phyloP scores from a whole-genome alignment of 208 protist species.

The Trypanosoma cruzi region DNA sequence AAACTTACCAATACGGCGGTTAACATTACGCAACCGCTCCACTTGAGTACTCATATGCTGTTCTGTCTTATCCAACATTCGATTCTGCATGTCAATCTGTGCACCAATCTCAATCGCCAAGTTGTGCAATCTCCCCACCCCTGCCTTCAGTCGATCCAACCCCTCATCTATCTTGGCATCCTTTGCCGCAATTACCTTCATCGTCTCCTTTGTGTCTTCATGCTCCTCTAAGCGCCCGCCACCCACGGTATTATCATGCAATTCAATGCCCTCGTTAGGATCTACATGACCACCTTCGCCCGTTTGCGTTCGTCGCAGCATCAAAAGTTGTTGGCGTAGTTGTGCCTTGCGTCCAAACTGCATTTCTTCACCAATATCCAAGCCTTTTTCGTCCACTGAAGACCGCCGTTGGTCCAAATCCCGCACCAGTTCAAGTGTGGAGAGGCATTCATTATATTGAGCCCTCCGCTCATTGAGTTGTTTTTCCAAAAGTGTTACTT shows the following conservation, averaged over 20 bases:
- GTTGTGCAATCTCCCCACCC: conserved; percentile 52
- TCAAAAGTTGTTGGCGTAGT: conserved; percentile 55
- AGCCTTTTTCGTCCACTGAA: conserved; percentile 26
- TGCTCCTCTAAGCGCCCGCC: conserved; percentile 68
- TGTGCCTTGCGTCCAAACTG: conserved; percentile 53
- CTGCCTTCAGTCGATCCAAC: conserved; percentile 59
- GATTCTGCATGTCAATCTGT: conserved; percentile 72
- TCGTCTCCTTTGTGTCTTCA: conserved; percentile 56
- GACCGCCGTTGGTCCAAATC: conserved; percentile 54
- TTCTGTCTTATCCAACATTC: conserved; percentile 68
- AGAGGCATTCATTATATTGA: conserved; percentile 54
- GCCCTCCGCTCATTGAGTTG: conserved; percentile 36
- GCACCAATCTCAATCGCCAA: conserved; percentile 59
- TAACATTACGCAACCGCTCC: conserved; percentile 49
- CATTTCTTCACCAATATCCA: conserved; percentile 43
- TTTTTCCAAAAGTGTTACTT: conserved; percentile 46
- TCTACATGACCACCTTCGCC: conserved; percentile 24
- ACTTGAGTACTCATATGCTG: conserved; percentile 54
- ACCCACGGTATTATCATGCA: conserved; percentile 54
- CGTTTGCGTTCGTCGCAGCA: conserved; percentile 37
- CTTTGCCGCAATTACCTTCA: conserved; percentile 60
- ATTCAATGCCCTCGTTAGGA: conserved; percentile 33
- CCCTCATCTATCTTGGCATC: conserved; percentile 71
- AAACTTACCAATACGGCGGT: conserved; percentile 52
- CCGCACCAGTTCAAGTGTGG: conserved; percentile 49